A percentile compares a stretch with the other conserved stretches of the same genome.
Evolutionary conservation across 345 rosid genomes (phyloP).

Genomic region (Hibiscus mutabilis): DNA sequence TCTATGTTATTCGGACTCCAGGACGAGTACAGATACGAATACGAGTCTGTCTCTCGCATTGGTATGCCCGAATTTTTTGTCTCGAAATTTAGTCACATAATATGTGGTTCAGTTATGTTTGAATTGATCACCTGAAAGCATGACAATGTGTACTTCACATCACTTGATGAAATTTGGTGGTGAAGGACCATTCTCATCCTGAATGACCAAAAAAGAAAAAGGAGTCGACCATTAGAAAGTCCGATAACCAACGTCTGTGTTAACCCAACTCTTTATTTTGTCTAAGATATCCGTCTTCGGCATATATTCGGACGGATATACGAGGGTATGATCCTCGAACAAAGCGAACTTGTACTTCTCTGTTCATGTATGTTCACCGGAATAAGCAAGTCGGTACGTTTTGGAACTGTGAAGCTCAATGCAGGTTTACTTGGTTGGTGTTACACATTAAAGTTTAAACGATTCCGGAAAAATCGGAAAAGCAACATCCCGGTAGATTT

Average conservation of each 20-base stretch:
- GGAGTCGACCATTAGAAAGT: background rate
- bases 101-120: background rate
- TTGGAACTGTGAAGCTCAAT: too few relatives aligned
- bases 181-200: conserved; percentile 78
- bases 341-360: background rate
- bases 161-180: conserved; percentile 72
- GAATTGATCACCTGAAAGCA: conserved; percentile 50
- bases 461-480: background rate
- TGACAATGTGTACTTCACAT: conserved; percentile 60
- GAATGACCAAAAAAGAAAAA: conserved; percentile 11
- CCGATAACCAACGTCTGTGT: background rate
- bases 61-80: background rate
- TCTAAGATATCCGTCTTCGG: background rate
- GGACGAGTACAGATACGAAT: background rate
- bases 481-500: conserved; percentile 1
- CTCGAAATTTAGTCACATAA: too few relatives aligned
- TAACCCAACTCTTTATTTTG: background rate
- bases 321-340: too few relatives aligned
- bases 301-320: too few relatives aligned
- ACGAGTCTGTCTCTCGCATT: background rate
- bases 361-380: background rate
- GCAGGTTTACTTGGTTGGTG: background rate
- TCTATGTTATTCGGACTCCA: too few relatives aligned
- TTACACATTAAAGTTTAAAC: background rate
- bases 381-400: too few relatives aligned